Conservation (phyloP, 129 eudicot genomes). For the Pulicaria dysenterica region DNA sequence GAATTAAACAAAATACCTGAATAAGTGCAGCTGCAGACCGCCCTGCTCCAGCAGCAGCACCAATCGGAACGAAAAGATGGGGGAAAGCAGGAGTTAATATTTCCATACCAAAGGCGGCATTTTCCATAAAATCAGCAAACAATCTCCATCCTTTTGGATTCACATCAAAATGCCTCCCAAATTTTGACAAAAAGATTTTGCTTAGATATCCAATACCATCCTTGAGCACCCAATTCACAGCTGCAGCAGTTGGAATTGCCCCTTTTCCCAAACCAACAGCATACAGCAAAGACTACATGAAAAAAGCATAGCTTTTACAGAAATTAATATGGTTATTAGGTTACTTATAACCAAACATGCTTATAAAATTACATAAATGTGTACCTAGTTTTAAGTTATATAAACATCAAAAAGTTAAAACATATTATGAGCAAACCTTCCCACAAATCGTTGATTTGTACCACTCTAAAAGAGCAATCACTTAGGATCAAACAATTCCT, state of each 20-base stretch:
- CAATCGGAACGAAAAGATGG: conserved; percentile 89
- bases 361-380: background rate
- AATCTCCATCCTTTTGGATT: conserved; percentile 98
- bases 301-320: background rate
- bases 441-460: background rate
- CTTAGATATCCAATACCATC: conserved; percentile 96
- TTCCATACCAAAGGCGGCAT: conserved; percentile 94
- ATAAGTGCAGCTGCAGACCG: conserved; percentile 91
- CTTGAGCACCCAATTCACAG: conserved; percentile 96
- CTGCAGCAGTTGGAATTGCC: conserved; percentile 99
- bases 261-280: conserved; percentile 98
- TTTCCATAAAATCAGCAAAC: conserved; percentile 91
- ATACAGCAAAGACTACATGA: conserved; percentile 77
- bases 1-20: conserved; percentile 51
- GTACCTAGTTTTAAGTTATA: no score
- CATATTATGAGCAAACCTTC: background rate
- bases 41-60: conserved; percentile 98
- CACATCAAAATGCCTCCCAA: conserved; percentile 96
- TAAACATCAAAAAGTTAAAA: no score
- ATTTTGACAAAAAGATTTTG: conserved; percentile 88
- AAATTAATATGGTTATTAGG: no score
- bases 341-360: background rate
- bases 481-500: background rate
- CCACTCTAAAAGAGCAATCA: background rate
- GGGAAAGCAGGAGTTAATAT: conserved; percentile 98